These are phyloP conservation scores for Colletotrichum incanum DNA, from an alignment of 2,329 filamentous ascomycete species.

Conservation along the genomic window DNA sequence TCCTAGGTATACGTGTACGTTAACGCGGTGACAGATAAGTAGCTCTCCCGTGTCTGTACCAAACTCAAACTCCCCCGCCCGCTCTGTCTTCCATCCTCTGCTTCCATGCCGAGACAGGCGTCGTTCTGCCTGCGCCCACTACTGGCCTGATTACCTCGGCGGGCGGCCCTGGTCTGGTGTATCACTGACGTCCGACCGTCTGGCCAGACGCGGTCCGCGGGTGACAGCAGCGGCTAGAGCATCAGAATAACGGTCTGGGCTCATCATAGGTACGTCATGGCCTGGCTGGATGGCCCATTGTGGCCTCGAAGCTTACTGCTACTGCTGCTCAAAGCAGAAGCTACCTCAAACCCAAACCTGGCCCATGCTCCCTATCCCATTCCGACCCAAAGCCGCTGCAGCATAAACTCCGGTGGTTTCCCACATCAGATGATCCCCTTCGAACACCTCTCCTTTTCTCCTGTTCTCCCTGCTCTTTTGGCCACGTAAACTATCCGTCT, in stretches of 20 bases:
- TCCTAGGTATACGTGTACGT: not conserved
- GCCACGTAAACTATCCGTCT: not conserved
- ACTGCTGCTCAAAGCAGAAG: not conserved
- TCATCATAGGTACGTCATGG: constrained; percentile 1
- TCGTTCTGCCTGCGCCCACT: not conserved
- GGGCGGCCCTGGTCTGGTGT: not conserved
- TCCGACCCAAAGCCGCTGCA: not conserved
- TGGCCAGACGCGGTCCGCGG: not conserved
- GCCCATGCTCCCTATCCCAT: not conserved
- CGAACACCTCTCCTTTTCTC: not conserved
- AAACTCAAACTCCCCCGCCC: too few relatives aligned
- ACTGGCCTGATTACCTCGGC: not conserved
- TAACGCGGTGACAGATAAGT: not conserved
- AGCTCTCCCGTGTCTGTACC: too few relatives aligned
- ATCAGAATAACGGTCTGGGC: constrained; percentile 4
- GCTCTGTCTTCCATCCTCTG: not conserved
- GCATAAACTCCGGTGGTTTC: constrained; percentile 24
- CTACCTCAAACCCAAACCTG: not conserved
- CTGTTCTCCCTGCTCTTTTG: not conserved
- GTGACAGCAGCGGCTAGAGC: constrained; percentile 6
- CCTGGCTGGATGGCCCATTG: not conserved
- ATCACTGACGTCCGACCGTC: not conserved
- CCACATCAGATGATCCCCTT: constrained; percentile 6
- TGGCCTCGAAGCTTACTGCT: not conserved
- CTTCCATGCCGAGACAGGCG: not conserved